A percentile compares a stretch with the other conserved stretches of the same genome.
Evolutionary conservation across 257 asterid species (phyloP).

Genomic region (Primulina eburnea): DNA sequence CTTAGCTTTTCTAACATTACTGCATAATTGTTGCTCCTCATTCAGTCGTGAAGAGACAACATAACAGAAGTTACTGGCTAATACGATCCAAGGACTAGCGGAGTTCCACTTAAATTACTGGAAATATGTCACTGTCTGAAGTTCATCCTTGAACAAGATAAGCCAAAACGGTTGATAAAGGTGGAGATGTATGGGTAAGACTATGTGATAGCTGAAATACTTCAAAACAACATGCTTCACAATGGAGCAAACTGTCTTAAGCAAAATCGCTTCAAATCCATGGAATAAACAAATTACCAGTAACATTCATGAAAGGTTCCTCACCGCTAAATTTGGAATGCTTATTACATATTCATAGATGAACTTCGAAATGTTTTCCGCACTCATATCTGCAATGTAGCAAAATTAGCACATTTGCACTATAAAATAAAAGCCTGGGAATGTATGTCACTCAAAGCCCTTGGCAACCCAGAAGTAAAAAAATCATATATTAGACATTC

Average conservation of each 20-base stretch:
- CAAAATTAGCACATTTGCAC: slow-evolving; percentile 24
- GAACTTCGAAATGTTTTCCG: slow-evolving; percentile 53
- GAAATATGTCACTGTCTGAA: slow-evolving; percentile 3
- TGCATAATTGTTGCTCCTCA: slow-evolving; percentile 8
- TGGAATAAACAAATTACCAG: slow-evolving; percentile 39
- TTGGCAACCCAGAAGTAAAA: slow-evolving; percentile 4
- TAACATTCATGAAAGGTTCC: slow-evolving; percentile 58
- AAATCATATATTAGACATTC: slow-evolving; percentile 9
- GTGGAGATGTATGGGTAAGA: slow-evolving; percentile 10
- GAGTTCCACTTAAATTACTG: slow-evolving; percentile 18
- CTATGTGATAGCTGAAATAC: slow-evolving; percentile 15
- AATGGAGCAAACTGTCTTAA: slow-evolving; percentile 11
- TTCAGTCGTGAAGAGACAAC: slow-evolving; percentile 13
- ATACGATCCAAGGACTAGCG: slow-evolving; percentile 3
- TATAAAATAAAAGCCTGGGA: slow-evolving; percentile 12
- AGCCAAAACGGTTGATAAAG: slow-evolving; percentile 8
- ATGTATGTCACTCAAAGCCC: slow-evolving; percentile 18
- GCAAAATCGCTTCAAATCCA: slow-evolving; percentile 21
- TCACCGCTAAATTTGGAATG: slow-evolving; percentile 70
- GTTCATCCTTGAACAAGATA: slow-evolving; percentile 3
- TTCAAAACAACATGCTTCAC: slow-evolving; percentile 22
- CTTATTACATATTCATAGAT: slow-evolving; percentile 52
- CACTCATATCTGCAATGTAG: slow-evolving; percentile 49
- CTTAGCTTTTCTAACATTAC: not conserved
- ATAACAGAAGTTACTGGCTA: slow-evolving; percentile 15